Percentiles rank a stretch among this genome's conserved stretches.
Conservation (phyloP, 2,329 filamentous ascomycete species). For the Teratosphaeriaceae sp. region DNA sequence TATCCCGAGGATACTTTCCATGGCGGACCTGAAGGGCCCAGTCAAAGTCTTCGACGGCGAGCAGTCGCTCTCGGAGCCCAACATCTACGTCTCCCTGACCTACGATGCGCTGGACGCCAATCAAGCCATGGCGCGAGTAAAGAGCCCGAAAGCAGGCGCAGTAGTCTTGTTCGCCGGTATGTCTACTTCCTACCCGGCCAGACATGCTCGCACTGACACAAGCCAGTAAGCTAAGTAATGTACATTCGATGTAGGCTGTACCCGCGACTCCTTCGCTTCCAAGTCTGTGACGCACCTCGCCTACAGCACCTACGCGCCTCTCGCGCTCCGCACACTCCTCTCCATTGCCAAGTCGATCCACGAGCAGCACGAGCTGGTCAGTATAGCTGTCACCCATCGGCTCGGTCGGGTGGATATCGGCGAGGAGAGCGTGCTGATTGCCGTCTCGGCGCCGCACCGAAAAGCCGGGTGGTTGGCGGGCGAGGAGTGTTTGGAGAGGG, state of each 20-base stretch:
- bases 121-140: slow-evolving; percentile 58
- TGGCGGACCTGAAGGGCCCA: not conserved
- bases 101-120: slow-evolving; percentile 52
- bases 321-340: slow-evolving; percentile 63
- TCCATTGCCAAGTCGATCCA: slow-evolving; percentile 54
- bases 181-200: slow-evolving; percentile 4
- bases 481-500: slow-evolving; percentile 80
- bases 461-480: slow-evolving; percentile 80
- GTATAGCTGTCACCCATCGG: slow-evolving; percentile 75
- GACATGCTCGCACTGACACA: slow-evolving; percentile 1
- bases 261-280: slow-evolving; percentile 64
- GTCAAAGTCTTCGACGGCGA: slow-evolving; percentile 20
- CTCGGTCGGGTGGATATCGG: slow-evolving; percentile 79
- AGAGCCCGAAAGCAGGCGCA: slow-evolving; percentile 66
- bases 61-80: slow-evolving; percentile 33
- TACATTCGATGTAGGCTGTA: slow-evolving; percentile 37
- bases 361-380: slow-evolving; percentile 58
- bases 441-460: slow-evolving; percentile 76
- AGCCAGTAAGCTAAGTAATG: slow-evolving; percentile 21
- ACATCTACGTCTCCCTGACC: slow-evolving; percentile 64
- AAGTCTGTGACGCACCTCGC: slow-evolving; percentile 67
- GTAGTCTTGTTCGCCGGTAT: slow-evolving; percentile 70
- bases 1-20: not conserved
- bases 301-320: slow-evolving; percentile 67
- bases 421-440: slow-evolving; percentile 91